Conservation (phyloP, 441 rosid species). For the Jatropha podagrica region DNA sequence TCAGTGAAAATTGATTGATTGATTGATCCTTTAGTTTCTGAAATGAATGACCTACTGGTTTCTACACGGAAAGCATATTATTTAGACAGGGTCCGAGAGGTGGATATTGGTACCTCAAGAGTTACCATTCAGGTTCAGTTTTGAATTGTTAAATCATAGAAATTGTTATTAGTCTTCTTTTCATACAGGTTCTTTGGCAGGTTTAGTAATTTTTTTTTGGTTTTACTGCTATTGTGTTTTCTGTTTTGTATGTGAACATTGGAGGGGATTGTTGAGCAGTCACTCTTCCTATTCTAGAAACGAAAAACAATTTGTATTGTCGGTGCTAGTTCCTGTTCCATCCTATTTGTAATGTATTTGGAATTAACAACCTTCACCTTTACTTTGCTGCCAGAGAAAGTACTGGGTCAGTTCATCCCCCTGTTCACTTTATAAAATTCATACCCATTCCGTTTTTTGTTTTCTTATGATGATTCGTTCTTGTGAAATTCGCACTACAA, state of each 20-base stretch:
- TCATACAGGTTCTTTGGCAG: slow-evolving; percentile 24
- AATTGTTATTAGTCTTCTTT: slow-evolving; percentile 19
- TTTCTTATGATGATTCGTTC: too few species aligned
- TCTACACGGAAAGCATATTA: slow-evolving; percentile 8
- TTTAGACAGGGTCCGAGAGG: slow-evolving; percentile 13
- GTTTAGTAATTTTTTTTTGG: slow-evolving; percentile 16
- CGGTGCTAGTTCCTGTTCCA: background rate
- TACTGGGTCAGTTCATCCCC: too few species aligned
- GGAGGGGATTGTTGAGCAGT: background rate
- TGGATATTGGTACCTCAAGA: background rate
- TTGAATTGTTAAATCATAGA: slow-evolving; percentile 28
- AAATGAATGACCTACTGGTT: slow-evolving; percentile 12
- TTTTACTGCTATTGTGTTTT: slow-evolving; percentile 1
- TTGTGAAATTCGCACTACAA: too few species aligned
- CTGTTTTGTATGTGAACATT: background rate
- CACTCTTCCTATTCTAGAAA: background rate
- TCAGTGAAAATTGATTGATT: slow-evolving; percentile 82
- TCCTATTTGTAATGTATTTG: too few species aligned
- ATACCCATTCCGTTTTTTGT: too few species aligned
- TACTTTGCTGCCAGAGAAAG: too few species aligned
- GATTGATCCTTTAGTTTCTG: background rate
- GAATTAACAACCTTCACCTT: too few species aligned
- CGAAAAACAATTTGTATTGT: slow-evolving; percentile 7
- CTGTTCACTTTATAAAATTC: too few species aligned
- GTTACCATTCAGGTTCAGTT: slow-evolving; percentile 27